Base-by-base conservation (phyloP, 129 eudicot genomes). In the Silybum marianum region DNA sequence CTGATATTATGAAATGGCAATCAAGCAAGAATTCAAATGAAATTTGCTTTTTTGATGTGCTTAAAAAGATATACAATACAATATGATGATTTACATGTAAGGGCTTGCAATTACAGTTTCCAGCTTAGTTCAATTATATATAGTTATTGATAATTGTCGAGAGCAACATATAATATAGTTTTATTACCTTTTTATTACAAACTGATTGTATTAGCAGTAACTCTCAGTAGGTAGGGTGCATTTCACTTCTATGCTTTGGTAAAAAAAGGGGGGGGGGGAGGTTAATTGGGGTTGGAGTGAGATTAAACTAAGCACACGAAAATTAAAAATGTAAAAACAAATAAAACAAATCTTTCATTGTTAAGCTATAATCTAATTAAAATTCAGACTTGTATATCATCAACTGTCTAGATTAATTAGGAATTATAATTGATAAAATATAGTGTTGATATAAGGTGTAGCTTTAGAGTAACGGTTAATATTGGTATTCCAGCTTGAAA, bases 11-110 rank as follows among this genome's bases (percentile, higher is more conserved):
- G 78, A 74, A 46, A 46, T 48, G 4, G 21, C 26, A 74, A 16
- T 74, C n/a, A n/a, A n/a, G n/a, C 77, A 40, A 73, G 77, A 73
- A 44, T 73, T 3, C 21, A 11, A 44, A 73, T 73, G 21, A 1
- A 44, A 22, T 42, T 46, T 42, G 39, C 13, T 25, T 74, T 3
- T 24, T 46, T 19, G 10, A 7, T n/a, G 12, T 72, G 63, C 30
- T 25, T 69, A 46, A 46, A 14, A 46, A 58, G 67, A 9, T 58
- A 58, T 58, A n/a, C 58, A 38, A 1, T 38, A 38, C 0, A 46
- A 10, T 46, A 46, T 46, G 4, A 13, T 58, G 67, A 46, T 46
- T 46, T 11, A 46, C 58, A 11, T 12, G 4, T 46, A 46, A n/a
- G 58, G 18, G 58, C 18, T 3, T 46, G n/a, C 58, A 11, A 46